Base-by-base conservation (phyloP, 306 rosid species). In the Mucuna pruriens region DNA sequence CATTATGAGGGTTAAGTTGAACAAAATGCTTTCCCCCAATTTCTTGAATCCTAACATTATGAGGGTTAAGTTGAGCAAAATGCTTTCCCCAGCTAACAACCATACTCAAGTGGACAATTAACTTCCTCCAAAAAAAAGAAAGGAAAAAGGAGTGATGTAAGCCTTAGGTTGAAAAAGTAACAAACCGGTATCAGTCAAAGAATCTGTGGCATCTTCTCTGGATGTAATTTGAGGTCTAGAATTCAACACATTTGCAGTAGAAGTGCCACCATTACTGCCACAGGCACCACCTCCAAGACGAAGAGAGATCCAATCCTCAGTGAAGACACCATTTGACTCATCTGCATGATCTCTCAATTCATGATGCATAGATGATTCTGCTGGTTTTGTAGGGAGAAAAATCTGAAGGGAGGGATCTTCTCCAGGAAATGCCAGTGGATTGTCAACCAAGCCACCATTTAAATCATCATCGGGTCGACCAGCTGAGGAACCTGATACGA, bases 341-440 rank as follows among this genome's bases (percentile, higher is more conserved):
- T 92, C 97, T 38, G 84, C 83, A 70, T 82, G 91, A 72, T 93
- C 94, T 88, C 94, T 92, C 80, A 90, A 81, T 83, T 93, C 90
- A 74, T 91, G 87, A 81, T 86, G 98, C 71, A 80, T 38, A n/a
- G 89, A 84, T 57, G 88, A 90, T 75, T 85, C 96, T 7, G 87
- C 88, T 23, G 98, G 99, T 81, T 87, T 93, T 29, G 99, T 88
- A 66, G 99, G 99, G 80, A 96, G 99, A 90, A 96, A 96, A 48
- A 96, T 92, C 85, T 96, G 96, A 74, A 96, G 99, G 7, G 99
- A 86, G 48, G 97, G 98, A 82, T 96, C 99, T 39, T 93, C 91
- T 74, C 94, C 90, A 36, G 90, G 80, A 90, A 93, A 90, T 60
- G 94, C 90, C 85, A 96, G 81, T n/a, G 97, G 92, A 84, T 93